A percentile compares a stretch with the other conserved stretches of the same genome.
phyloP scores from a whole-genome alignment of 2,329 filamentous ascomycete species.

The Coniochaeta sp. region DNA sequence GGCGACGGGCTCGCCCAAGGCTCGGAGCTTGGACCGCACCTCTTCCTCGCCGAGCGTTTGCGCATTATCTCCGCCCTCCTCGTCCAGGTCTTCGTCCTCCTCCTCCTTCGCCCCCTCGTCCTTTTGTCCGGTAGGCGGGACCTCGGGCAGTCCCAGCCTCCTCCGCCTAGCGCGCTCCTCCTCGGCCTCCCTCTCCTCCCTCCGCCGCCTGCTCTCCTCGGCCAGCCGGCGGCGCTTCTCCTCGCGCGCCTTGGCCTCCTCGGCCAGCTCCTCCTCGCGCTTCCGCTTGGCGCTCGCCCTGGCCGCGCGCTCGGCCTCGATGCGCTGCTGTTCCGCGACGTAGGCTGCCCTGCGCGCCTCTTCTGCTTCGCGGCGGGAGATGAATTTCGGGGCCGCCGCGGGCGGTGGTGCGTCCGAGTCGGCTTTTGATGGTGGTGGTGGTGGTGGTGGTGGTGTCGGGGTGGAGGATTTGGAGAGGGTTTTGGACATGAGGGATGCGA shows the following conservation, averaged over 20 bases:
- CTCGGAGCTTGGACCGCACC: conserved; percentile 60
- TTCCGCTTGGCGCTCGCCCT: conserved; percentile 75
- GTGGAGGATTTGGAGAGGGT: conserved; percentile 77
- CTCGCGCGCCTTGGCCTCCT: conserved; percentile 61
- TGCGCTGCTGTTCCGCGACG: conserved; percentile 67
- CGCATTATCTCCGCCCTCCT: conserved; percentile 42
- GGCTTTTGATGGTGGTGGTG: conserved; percentile 12
- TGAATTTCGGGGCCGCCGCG: conserved; percentile 57
- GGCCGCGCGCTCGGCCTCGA: conserved; percentile 64
- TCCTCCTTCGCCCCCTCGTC: conserved; percentile 17
- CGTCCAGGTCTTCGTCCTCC: conserved; percentile 29
- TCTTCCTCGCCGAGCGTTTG: conserved; percentile 63
- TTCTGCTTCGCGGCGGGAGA: conserved; percentile 81
- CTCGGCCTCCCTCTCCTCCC: conserved; percentile 66
- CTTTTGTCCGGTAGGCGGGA: conserved; percentile 38
- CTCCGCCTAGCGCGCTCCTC: conserved; percentile 68
- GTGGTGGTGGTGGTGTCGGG: conserved; percentile 10
- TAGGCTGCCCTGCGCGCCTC: conserved; percentile 75
- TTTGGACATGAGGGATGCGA: conserved; percentile 85
- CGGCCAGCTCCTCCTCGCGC: conserved; percentile 75
- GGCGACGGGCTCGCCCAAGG: conserved; percentile 62
- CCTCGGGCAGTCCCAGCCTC: conserved; percentile 71
- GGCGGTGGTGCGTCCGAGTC: conserved; percentile 6
- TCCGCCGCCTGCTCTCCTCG: conserved; percentile 64
- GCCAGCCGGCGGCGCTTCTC: conserved; percentile 77